These are phyloP conservation scores for Naegleria lovaniensis DNA, from an alignment of 208 protist species.

Conservation along the genomic window DNA sequence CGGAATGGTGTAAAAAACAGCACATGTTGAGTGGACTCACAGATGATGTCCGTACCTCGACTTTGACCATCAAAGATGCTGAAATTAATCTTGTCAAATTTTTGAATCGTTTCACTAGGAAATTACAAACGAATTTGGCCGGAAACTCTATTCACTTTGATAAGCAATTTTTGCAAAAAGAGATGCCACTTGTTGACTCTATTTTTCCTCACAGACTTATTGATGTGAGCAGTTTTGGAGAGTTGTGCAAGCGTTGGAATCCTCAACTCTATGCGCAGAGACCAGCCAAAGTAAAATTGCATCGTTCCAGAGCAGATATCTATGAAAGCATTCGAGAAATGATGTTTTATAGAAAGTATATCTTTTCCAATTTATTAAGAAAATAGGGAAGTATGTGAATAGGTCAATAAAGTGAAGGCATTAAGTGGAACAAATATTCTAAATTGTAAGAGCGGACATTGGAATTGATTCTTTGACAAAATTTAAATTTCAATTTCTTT, in stretches of 20 bases:
- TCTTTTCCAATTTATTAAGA: background rate
- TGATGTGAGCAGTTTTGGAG: background rate
- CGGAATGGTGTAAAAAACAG: background rate
- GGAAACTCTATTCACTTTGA: background rate
- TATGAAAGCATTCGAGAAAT: conserved; percentile 18
- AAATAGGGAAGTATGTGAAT: too few species aligned
- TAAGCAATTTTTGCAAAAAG: background rate
- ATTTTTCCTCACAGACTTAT: background rate
- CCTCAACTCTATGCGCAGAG: background rate
- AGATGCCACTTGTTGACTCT: background rate
- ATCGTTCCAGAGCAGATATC: background rate
- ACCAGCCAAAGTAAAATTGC: background rate
- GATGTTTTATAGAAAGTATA: background rate
- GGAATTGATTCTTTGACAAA: too few species aligned
- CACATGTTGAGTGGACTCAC: background rate
- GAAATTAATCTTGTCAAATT: background rate
- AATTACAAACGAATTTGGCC: background rate
- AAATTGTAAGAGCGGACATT: too few species aligned
- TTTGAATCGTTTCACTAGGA: background rate
- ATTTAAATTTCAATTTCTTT: too few species aligned
- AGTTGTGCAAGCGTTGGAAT: background rate
- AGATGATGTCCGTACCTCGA: background rate
- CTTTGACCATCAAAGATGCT: background rate
- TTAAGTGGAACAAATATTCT: too few species aligned
- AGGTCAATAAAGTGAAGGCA: too few species aligned